Base-by-base conservation (phyloP, 2,329 filamentous ascomycete genomes). In the Sclerotinia sclerotiorum region DNA sequence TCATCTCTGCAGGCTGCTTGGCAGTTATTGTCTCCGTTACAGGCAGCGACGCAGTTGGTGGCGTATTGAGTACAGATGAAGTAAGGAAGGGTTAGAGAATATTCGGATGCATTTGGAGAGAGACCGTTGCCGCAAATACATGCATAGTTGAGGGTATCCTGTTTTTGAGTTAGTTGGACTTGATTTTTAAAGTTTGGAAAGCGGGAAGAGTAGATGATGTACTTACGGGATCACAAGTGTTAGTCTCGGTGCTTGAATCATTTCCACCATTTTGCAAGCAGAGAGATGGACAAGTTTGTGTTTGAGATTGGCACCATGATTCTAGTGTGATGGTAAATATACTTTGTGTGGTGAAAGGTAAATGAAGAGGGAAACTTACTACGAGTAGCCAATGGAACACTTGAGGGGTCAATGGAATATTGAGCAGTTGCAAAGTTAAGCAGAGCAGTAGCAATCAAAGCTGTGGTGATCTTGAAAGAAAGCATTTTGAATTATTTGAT, bases 41-140 rank as follows among this genome's bases (percentile, higher is more conserved):
- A 93, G 69, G 70, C 79, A 2, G 72, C 76, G 17, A 90, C 87
- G 78, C 90, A 93, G 79, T 92, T 86, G 77, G 82, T 87, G 8
- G 87, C 89, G 84, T 85, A 92, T 79, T 90, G 84, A 58, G 84
- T 84, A 84, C 91, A 95, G 74, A 88, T 84, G 81, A 88, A 92
- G 84, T 87, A 94, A 46, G 92, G 91, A 35, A 95, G 82, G 1
- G 91, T 94, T 74, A 92, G 84, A 27, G 88, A 89, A 84, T 90
- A 95, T 79, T 94, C 85, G 75, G 89, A 87, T 61, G 92, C 80
- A 80, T 94, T 93, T 73, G 91, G 91, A 65, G 84, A 80, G 70
- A 84, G 78, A 77, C 86, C 85, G 77, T 90, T 84, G 71, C 84
- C 83, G 82, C 91, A 95, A 73, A 92, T 82, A 79, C 91, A 95